Base-by-base conservation (phyloP, 2,329 filamentous ascomycete genomes). In the Diaporthe sp. region DNA sequence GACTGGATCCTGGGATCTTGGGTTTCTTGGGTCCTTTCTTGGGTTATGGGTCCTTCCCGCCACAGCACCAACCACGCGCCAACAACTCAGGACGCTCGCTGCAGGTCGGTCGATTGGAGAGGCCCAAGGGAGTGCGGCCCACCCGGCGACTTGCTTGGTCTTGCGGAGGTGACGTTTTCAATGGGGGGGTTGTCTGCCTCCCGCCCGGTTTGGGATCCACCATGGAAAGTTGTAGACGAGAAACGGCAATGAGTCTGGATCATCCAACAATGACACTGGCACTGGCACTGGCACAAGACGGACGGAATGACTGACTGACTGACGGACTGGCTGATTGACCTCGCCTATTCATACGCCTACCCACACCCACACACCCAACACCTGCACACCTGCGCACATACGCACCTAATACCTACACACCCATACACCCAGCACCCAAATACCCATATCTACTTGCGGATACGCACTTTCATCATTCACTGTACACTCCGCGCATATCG, bases 91-190 rank as follows among this genome's bases (percentile, higher is more conserved):
- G 31, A 17, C 46, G 49, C 49, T 25, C 49, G 8, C 49, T 39
- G 44, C 65, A 68, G 65, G 46, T 39, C 31, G 31, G 46, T 68
- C 46, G 65, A 49, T 28, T 53, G 65, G 61, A 25, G 44, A 17
- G 28, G 8, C 25, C 25, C 46, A 39, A 53, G 25, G 65, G 44
- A 68, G 44, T 4, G 49, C 25, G 65, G 46, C 49, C 65, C 65
- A 69, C 65, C n/a, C 34, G 65, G 19, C 49, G 65, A 69, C 34
- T 69, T 55, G 34, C 65, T 55, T 69, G 65, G 49, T 55, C 65
- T 55, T 69, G 65, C 34, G 65, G 65, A 69, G 65, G 65, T 69
- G 65, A 69, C 65, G 65, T 69, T 69, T 69, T 69, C 65, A 28
- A 69, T 69, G 65, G 65, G 34, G 58, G 65, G 65, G 34, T 39